A percentile compares a stretch with the other conserved stretches of the same genome.
Evolutionary conservation across 805 yeast species (phyloP).

Genomic region (Schizosaccharomyces pombe): ASM294v3 CU329670.1:2449501-2450000

Average conservation of each 20-base stretch:
- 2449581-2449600: constrained; percentile 6
- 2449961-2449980: background rate
- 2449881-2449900: background rate
- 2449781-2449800: constrained; percentile 8
- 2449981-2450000: background rate
- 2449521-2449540: constrained; percentile 6
- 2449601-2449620: constrained; percentile 7
- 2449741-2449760: constrained; percentile 9
- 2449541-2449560: constrained; percentile 8
- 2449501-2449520: constrained; percentile 6
- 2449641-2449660: constrained; percentile 7
- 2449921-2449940: too few species aligned
- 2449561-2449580: constrained; percentile 8
- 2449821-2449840: background rate
- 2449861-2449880: background rate
- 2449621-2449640: constrained; percentile 10
- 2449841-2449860: background rate
- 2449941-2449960: background rate
- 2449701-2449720: background rate
- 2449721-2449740: constrained; percentile 7
- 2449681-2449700: background rate
- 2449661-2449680: constrained; percentile 6
- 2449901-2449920: background rate
- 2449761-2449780: constrained; percentile 8
- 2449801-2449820: background rate